phyloP scores from a whole-genome alignment of 1,284 basidiomycete genomes.

The Fomes fomentarius region DNA sequence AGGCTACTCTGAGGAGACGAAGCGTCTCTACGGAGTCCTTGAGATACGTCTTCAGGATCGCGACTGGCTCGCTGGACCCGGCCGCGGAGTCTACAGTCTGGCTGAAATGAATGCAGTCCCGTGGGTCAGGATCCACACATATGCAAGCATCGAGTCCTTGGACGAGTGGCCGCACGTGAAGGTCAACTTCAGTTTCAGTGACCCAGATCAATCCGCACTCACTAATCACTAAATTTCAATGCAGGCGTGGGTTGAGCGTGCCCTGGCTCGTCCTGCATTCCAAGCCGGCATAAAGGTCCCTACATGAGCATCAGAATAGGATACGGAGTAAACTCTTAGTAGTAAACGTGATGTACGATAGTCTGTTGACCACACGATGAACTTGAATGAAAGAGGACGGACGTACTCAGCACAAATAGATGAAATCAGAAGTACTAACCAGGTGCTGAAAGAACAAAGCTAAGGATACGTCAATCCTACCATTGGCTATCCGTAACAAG shows the following conservation, averaged over 20 bases:
- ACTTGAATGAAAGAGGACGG: no score
- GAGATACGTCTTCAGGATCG: conserved; percentile 67
- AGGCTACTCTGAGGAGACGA: conserved; percentile 79
- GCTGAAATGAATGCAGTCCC: conserved; percentile 66
- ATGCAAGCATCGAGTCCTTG: conserved; percentile 55
- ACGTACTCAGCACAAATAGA: no score
- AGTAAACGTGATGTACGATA: no score
- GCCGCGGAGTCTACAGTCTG: conserved; percentile 65
- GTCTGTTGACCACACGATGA: no score
- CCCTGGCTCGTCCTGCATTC: conserved; percentile 26
- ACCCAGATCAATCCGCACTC: not conserved
- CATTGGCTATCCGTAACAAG: not conserved
- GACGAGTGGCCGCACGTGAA: conserved; percentile 38
- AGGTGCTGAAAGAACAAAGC: no score
- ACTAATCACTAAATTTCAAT: not conserved
- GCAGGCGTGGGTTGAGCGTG: conserved; percentile 31
- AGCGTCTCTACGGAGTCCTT: conserved; percentile 77
- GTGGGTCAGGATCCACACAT: conserved; percentile 52
- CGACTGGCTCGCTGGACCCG: conserved; percentile 73
- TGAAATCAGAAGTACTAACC: no score
- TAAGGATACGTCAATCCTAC: no score
- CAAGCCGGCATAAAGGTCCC: conserved; percentile 32
- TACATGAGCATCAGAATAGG: no score
- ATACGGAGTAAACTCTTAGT: no score
- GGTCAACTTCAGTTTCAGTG: conserved; percentile 20